A percentile compares a stretch with the other conserved stretches of the same genome.
Evolutionary conservation across 1,284 basidiomycete genomes (phyloP).

Genomic region (Fistulina hepatica): DNA sequence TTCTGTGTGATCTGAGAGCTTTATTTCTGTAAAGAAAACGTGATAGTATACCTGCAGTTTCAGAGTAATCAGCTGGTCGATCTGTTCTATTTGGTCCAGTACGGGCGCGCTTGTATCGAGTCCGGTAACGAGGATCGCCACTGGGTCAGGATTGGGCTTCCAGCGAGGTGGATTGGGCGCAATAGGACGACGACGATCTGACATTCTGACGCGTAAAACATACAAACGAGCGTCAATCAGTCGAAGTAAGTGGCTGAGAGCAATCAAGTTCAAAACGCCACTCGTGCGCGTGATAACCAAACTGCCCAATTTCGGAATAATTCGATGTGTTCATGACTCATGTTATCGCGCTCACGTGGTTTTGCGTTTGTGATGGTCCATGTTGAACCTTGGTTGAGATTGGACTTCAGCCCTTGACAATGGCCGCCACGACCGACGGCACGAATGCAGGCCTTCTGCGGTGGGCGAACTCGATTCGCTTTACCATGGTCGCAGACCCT

Average conservation of each 20-base stretch:
- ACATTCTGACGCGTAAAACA: too few species aligned
- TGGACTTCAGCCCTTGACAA: too few species aligned
- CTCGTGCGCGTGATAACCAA: too few species aligned
- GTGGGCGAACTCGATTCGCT: conserved; percentile 59
- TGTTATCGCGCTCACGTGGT: too few species aligned
- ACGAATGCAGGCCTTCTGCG: conserved; percentile 35
- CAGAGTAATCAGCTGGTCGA: conserved; percentile 90
- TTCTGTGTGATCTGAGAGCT: conserved; percentile 43
- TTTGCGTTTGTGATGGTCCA: too few species aligned
- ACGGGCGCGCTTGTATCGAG: conserved; percentile 67
- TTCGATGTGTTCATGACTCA: too few species aligned
- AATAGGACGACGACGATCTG: too few species aligned
- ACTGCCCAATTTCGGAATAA: too few species aligned
- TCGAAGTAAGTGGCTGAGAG: too few species aligned
- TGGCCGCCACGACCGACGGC: conserved; percentile 24
- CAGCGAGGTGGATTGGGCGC: conserved; percentile 46
- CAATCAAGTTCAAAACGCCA: too few species aligned
- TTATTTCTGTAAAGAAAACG: conserved; percentile 4
- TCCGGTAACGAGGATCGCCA: conserved; percentile 59
- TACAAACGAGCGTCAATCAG: too few species aligned
- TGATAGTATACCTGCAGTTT: conserved; percentile 53
- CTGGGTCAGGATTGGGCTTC: conserved; percentile 52
- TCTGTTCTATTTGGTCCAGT: conserved; percentile 83
- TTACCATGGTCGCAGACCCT: conserved; percentile 60
- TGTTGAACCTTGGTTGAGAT: too few species aligned